Evolutionary conservation across 768 basidiomycete genomes (phyloP), one percentile per base, ranked within the genome.

Genomic region (Calocybe indica): DNA sequence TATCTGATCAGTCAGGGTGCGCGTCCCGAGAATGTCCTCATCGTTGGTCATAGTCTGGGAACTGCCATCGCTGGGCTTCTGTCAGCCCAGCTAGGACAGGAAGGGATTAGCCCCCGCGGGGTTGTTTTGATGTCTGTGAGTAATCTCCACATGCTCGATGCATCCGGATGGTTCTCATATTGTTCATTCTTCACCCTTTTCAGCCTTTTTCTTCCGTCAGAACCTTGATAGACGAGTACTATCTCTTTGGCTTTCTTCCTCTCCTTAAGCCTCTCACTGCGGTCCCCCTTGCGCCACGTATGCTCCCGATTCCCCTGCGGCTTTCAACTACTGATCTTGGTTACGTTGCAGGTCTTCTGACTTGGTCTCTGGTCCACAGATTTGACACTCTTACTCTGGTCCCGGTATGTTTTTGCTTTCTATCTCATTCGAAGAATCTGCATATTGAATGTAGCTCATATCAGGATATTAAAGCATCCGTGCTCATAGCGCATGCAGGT

Each of bases 1-100:
- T 90, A 76, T 69, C 67, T 87, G 5, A 64, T 75, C 6, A 60
- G 62, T 7, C 68, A 72, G 28, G 79, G 79, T 0, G 79, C 80
- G 0, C 55, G 62, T 6, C 62, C 72, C 3, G 63, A 70, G 43
- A 69, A 78, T 47, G 71, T 91, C 30, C 61, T 85, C 10, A 64
- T 92, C 32, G 64, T 85, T 6, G 89, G 88, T 0, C 86, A 88
- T 54, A 87, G 85, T 56, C 67, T 92, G 2, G 89, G 89, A 0
- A 89, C 88, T 0, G 87, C 79, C 5, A 80, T 92, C 1, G 76
- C 68, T 30, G 65, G 68, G 6, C 49, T 73, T 37, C 64, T 80
- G 22, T 64, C 71, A 11, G 70, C 73, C 7, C 61, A 74, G 31
- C 71, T 80, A n/a, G 71, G 74, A 5, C 64, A 66, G 30, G 75